A percentile compares a stretch with the other conserved stretches of the same genome.
phyloP scores from a whole-genome alignment of 2,329 filamentous ascomycete species.

The Alternaria sp. region DNA sequence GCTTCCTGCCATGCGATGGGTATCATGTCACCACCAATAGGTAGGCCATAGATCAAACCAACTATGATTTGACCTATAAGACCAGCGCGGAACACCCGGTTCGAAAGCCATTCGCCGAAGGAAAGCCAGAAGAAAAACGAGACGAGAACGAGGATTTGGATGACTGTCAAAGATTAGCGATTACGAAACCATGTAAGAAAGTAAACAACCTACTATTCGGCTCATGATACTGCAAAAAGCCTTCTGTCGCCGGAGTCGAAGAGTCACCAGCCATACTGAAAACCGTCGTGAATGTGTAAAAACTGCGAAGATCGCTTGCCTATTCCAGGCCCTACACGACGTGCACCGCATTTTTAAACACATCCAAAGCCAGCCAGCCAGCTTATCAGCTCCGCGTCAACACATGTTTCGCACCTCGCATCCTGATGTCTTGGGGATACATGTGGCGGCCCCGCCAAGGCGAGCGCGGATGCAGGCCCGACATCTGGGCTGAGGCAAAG shows the following conservation, averaged over 20 bases:
- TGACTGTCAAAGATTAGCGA: background rate
- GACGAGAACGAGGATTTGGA: slow-evolving; percentile 12
- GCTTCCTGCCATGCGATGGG: slow-evolving; percentile 18
- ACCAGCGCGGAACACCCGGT: slow-evolving; percentile 8
- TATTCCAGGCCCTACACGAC: background rate
- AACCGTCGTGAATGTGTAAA: background rate
- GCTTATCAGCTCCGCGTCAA: background rate
- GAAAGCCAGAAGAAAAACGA: slow-evolving; percentile 19
- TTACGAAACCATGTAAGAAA: background rate
- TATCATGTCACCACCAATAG: slow-evolving; percentile 33
- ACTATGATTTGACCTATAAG: slow-evolving; percentile 11
- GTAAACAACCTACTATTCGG: background rate
- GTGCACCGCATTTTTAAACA: background rate
- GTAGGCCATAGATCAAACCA: slow-evolving; percentile 13
- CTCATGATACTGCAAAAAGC: background rate
- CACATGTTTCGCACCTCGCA: background rate
- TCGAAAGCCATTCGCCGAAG: slow-evolving; percentile 15
- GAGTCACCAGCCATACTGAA: background rate
- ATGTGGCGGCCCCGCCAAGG: background rate
- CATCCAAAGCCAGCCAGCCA: background rate
- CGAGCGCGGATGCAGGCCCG: background rate
- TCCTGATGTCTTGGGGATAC: background rate
- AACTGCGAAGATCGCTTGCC: background rate
- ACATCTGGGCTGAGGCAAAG: background rate
- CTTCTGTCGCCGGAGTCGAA: background rate